A percentile compares a stretch with the other conserved stretches of the same genome.
These are phyloP conservation scores for Paulownia fortunei DNA, from an alignment of 257 asterid genomes.

Conservation along the genomic window DNA sequence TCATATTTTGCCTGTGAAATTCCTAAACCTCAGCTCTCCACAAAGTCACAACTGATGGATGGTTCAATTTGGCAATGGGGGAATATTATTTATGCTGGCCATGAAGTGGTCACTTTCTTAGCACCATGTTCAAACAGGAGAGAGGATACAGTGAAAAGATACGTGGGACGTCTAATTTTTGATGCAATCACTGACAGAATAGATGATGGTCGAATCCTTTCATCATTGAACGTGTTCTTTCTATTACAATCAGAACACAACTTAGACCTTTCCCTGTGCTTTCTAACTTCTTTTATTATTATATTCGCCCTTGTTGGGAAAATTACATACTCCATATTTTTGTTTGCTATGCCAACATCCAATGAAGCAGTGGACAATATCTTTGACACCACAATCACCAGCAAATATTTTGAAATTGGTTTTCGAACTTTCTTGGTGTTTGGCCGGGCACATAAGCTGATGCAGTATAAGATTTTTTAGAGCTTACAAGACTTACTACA, in stretches of 20 bases:
- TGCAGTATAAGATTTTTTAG: no score
- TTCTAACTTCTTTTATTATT: neutral
- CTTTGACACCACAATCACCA: neutral
- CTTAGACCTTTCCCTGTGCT: no score
- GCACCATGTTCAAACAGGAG: slow-evolving; percentile 19
- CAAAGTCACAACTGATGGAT: neutral
- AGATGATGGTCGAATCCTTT: neutral
- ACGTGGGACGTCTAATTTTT: no score
- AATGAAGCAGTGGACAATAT: neutral
- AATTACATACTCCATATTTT: neutral
- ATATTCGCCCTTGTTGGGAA: neutral
- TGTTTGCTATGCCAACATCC: neutral
- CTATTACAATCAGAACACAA: neutral
- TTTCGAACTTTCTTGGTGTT: no score
- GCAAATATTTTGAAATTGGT: neutral
- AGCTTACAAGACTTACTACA: no score
- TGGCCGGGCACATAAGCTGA: no score
- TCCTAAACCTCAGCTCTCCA: neutral
- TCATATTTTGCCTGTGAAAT: slow-evolving; percentile 9
- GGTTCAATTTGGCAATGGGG: slow-evolving; percentile 32
- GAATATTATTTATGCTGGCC: slow-evolving; percentile 49
- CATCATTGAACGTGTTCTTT: neutral
- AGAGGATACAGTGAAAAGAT: neutral
- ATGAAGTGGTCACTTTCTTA: slow-evolving; percentile 30
- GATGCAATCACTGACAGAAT: no score